Evolutionary conservation across 1,284 basidiomycete genomes (phyloP).

Genomic region (Sporisorium graminicola): DNA sequence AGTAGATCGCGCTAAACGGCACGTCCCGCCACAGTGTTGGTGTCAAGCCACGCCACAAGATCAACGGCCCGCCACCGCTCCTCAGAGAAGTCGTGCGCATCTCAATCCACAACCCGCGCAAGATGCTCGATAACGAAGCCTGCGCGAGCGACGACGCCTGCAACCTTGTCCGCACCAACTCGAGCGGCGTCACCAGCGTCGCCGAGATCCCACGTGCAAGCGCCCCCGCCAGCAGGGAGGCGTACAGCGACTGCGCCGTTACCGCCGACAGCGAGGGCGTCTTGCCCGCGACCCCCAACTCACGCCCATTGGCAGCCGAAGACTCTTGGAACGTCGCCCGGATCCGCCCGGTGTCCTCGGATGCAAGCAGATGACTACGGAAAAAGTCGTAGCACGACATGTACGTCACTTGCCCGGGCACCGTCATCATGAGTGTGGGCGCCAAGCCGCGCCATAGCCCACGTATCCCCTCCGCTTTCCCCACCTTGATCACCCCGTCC

Average conservation of each 20-base stretch:
- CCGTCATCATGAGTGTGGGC: slow-evolving; percentile 76
- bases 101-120: slow-evolving; percentile 53
- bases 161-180: slow-evolving; percentile 91
- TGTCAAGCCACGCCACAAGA: slow-evolving; percentile 89
- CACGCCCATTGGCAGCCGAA: slow-evolving; percentile 23
- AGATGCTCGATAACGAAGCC: slow-evolving; percentile 44
- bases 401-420: slow-evolving; percentile 92
- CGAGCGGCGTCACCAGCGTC: slow-evolving; percentile 86
- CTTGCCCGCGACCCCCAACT: slow-evolving; percentile 15
- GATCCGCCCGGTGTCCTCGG: slow-evolving; percentile 17
- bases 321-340: slow-evolving; percentile 17
- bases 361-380: slow-evolving; percentile 71
- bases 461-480: slow-evolving; percentile 58
- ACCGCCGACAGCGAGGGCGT: slow-evolving; percentile 44
- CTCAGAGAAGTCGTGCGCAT: slow-evolving; percentile 41
- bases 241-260: slow-evolving; percentile 64
- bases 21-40: slow-evolving; percentile 97
- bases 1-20: slow-evolving; percentile 94
- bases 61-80: slow-evolving; percentile 74
- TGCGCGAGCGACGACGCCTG: slow-evolving; percentile 72
- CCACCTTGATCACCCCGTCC: slow-evolving; percentile 67
- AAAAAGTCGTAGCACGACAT: slow-evolving; percentile 97
- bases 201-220: slow-evolving; percentile 84
- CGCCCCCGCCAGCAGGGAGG: slow-evolving; percentile 86
- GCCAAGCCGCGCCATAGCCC: slow-evolving; percentile 67